A percentile compares a stretch with the other conserved stretches of the same genome.
phyloP scores from a whole-genome alignment of 2,329 filamentous ascomycete species.

The Calonectria pseudoturangicola region DNA sequence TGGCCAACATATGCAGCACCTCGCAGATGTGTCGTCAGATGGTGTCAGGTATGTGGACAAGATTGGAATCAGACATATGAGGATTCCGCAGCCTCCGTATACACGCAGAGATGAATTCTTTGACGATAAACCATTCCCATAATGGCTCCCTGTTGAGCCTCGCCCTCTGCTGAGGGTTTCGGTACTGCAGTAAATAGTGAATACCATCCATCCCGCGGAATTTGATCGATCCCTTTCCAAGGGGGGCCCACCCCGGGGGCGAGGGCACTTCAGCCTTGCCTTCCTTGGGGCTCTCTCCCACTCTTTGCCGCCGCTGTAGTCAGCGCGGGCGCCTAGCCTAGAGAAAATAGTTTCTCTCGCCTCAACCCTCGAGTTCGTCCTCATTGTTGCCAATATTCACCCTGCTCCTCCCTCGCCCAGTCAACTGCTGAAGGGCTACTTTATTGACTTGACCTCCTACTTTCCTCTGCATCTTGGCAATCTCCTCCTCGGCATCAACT shows the following conservation, averaged over 20 bases:
- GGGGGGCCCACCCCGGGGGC: conserved; percentile 46
- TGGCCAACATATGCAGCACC: conserved; percentile 37
- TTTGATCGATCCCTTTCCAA: conserved; percentile 53
- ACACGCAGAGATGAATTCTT: conserved; percentile 56
- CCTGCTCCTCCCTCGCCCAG: conserved; percentile 87
- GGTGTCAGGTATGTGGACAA: conserved; percentile 63
- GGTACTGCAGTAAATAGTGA: conserved; percentile 42
- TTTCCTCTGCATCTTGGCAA: conserved; percentile 98
- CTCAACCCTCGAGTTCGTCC: conserved; percentile 69
- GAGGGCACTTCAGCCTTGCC: conserved; percentile 53
- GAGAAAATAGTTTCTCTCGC: conserved; percentile 48
- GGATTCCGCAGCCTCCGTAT: conserved; percentile 50
- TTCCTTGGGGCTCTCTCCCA: conserved; percentile 35
- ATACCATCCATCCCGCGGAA: conserved; percentile 45
- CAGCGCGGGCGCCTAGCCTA: conserved; percentile 11
- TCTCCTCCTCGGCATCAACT: conserved; percentile 94
- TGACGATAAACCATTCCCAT: conserved; percentile 47
- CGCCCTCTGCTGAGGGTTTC: conserved; percentile 39
- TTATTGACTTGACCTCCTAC: conserved; percentile 92
- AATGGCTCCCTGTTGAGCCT: conserved; percentile 37
- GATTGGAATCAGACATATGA: conserved; percentile 64
- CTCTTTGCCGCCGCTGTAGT: conserved; percentile 15
- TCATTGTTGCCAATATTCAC: conserved; percentile 88
- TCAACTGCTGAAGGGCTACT: conserved; percentile 91
- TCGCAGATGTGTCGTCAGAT: conserved; percentile 48